phyloP scores from a whole-genome alignment of 306 rosid genomes.

The Luffa aegyptiaca region DNA sequence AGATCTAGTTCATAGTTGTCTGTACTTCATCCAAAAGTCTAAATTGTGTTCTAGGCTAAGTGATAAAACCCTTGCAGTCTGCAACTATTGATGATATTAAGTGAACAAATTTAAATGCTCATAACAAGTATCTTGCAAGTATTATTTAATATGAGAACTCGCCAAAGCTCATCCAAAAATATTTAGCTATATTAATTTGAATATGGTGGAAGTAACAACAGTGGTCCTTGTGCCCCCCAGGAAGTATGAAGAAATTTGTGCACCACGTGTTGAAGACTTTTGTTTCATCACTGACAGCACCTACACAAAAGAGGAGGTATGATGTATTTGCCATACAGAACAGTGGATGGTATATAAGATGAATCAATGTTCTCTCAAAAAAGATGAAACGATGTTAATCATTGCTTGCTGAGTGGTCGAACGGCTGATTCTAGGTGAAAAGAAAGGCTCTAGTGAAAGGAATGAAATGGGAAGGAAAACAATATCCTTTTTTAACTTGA shows the following conservation, averaged over 20 bases:
- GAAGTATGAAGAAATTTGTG: conserved; percentile 58
- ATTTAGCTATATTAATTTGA: not conserved
- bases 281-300: conserved; percentile 60
- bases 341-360: not conserved
- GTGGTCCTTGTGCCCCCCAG: conserved; percentile 20
- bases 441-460: not conserved
- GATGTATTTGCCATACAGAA: not conserved
- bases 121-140: not conserved
- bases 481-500: not conserved
- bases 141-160: not conserved
- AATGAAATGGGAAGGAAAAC: not conserved
- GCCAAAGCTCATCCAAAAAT: not conserved
- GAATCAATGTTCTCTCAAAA: not conserved
- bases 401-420: not conserved
- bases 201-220: conserved; percentile 3
- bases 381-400: not conserved
- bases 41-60: not conserved
- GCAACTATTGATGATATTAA: not conserved
- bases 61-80: not conserved
- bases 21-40: conserved; percentile 2
- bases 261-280: conserved; percentile 50
- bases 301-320: conserved; percentile 53
- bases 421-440: not conserved
- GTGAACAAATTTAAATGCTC: not conserved
- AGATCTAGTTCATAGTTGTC: conserved; percentile 12